Evolutionary conservation across 2,329 filamentous ascomycete species (phyloP), one percentile per base, ranked within the genome.

Genomic region (Stachybotrys chartarum): DNA sequence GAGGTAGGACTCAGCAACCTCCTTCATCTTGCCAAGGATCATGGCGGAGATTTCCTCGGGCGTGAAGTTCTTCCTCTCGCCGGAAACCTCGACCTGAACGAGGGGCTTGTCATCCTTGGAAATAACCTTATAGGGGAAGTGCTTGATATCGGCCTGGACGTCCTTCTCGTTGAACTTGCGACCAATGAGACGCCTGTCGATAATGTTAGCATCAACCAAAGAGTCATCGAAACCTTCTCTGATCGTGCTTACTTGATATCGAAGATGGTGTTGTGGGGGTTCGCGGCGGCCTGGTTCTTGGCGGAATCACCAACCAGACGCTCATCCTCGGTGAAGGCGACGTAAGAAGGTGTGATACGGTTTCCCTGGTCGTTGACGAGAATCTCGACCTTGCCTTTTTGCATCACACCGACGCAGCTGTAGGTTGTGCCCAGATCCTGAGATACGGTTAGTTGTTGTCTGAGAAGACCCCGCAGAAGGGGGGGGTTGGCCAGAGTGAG

Each of bases 241-340:
- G 39, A n/a, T n/a, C 52, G 24, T 51, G 78, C 87, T 83, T 76
- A 91, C 89, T 93, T 94, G 77, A 91, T 79, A 69, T 93, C 89
- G 69, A 80, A 93, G 70, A 93, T 82, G 54, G 89, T 93, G 69
- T 86, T 84, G 64, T 69, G 76, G 50, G 89, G 90, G 81, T 93
- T 93, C 55, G 85, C 75, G 60, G 89, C 86, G 70, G 89, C 91
- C 81, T 96, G 91, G 79, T 96, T 95, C 87, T 96, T 96, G 68
- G 91, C 91, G 68, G 94, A 91, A 75, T 99, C 94, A 82, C 94
- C 94, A 65, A 99, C 91, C 64, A 99, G 82, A 71, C 94, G 87
- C 78, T 97, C 94, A 61, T 97, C 91, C 68, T 97, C 92, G 75
- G 91, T 97, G 76, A 96, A 96, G 69, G 91, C 91, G 71, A 96